phyloP scores from a whole-genome alignment of 176 grass and related monocot genomes.

The Thinopyrum elongatum region DNA sequence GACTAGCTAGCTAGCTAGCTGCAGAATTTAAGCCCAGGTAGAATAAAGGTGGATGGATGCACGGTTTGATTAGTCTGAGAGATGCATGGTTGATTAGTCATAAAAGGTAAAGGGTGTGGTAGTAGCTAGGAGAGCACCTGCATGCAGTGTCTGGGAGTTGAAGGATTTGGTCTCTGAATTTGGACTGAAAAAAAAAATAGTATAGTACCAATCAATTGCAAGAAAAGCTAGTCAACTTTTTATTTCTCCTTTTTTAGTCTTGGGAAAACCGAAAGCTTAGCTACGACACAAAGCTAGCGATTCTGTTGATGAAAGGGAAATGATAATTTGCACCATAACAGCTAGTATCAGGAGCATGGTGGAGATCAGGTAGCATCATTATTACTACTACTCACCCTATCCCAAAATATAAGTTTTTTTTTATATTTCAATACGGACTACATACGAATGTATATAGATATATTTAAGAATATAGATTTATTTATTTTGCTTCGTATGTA shows the following conservation, averaged over 20 bases:
- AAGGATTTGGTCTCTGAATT: conserved; percentile 49
- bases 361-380: background rate
- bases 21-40: conserved; percentile 9
- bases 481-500: too few species aligned
- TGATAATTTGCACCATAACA: too few species aligned
- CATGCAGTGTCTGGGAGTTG: background rate
- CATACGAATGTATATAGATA: too few species aligned
- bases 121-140: conserved; percentile 21
- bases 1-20: background rate
- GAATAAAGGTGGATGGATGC: background rate
- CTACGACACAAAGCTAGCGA: background rate
- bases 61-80: background rate
- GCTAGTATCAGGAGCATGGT: background rate
- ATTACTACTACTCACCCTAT: background rate
- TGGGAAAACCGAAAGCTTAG: conserved; percentile 42
- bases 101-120: background rate
- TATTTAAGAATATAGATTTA: too few species aligned
- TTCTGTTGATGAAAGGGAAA: background rate
- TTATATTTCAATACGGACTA: too few species aligned
- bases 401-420: too few species aligned
- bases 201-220: conserved; percentile 17
- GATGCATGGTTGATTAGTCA: background rate
- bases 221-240: conserved; percentile 14
- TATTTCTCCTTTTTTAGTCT: conserved; percentile 8
- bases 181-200: background rate